A percentile compares a stretch with the other conserved stretches of the same genome.
phyloP scores from a whole-genome alignment of 345 rosid species.

The Rhodomyrtus tomentosa region DNA sequence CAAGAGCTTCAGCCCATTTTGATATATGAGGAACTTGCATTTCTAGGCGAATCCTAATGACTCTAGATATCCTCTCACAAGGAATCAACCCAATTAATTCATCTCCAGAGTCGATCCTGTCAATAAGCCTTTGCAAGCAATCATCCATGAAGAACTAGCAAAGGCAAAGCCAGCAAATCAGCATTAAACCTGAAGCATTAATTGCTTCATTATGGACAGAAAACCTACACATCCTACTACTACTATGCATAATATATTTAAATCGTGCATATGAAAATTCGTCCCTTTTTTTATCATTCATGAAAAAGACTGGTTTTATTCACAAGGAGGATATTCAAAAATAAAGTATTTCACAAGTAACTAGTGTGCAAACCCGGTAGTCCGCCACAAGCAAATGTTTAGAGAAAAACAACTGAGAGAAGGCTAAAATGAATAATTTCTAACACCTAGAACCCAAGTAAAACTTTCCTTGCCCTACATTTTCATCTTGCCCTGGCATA shows the following conservation, averaged over 20 bases:
- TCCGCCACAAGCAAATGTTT: neutral
- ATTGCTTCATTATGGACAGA: neutral
- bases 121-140: conserved; percentile 66
- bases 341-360: neutral
- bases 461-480: neutral
- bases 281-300: neutral
- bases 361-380: neutral
- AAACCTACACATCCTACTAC: neutral
- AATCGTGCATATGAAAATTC: neutral
- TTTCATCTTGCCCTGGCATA: neutral
- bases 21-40: conserved; percentile 89
- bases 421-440: neutral
- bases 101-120: conserved; percentile 50
- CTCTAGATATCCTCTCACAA: conserved; percentile 59
- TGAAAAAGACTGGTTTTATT: neutral
- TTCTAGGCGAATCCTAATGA: conserved; percentile 64
- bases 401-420: neutral
- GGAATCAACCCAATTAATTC: conserved; percentile 44
- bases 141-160: conserved; percentile 86
- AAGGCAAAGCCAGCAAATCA: conserved; percentile 5
- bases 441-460: neutral
- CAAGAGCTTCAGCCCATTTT: conserved; percentile 94
- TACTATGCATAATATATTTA: neutral
- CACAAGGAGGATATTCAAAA: neutral
- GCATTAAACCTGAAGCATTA: neutral